phyloP scores from a whole-genome alignment of 108 stramenopile species.

The Nannochloropsis gaditana region DNA sequence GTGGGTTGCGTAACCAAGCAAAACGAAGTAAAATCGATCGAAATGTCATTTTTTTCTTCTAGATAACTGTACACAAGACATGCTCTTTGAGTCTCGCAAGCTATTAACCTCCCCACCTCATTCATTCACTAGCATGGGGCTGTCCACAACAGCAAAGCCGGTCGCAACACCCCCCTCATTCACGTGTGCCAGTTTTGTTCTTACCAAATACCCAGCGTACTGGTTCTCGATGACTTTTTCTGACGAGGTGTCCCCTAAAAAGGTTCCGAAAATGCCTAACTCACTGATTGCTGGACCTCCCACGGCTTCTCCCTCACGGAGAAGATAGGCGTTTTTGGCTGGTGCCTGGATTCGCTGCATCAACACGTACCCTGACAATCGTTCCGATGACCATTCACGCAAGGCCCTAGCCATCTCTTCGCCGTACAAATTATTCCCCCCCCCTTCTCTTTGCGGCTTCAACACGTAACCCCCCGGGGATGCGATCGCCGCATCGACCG shows the following conservation, averaged over 20 bases:
- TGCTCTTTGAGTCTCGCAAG: too few relatives aligned
- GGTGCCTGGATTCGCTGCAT: constrained; percentile 45
- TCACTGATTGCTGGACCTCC: constrained; percentile 45
- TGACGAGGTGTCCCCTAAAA: constrained; percentile 30
- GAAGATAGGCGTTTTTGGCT: constrained; percentile 21
- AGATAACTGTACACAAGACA: too few relatives aligned
- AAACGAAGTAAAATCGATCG: too few relatives aligned
- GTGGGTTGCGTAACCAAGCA: too few relatives aligned
- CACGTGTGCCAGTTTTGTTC: constrained; percentile 56
- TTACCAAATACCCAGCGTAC: constrained; percentile 52
- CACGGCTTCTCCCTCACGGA: constrained; percentile 22
- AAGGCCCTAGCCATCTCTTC: constrained; percentile 55
- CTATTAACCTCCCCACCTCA: not conserved
- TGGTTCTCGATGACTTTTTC: constrained; percentile 30
- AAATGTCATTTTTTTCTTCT: too few relatives aligned
- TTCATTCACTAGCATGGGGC: constrained; percentile 40
- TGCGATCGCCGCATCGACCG: constrained; percentile 63
- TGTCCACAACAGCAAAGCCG: constrained; percentile 59
- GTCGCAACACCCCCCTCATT: constrained; percentile 67
- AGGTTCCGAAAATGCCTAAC: constrained; percentile 57
- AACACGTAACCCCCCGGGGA: constrained; percentile 68
- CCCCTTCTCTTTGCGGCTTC: constrained; percentile 98
- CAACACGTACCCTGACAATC: constrained; percentile 28
- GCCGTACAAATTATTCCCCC: constrained; percentile 95
- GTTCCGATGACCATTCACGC: constrained; percentile 19